Evolutionary conservation across 495 filamentous ascomycete species (phyloP).

Genomic region (Hypoxylon rickii): DNA sequence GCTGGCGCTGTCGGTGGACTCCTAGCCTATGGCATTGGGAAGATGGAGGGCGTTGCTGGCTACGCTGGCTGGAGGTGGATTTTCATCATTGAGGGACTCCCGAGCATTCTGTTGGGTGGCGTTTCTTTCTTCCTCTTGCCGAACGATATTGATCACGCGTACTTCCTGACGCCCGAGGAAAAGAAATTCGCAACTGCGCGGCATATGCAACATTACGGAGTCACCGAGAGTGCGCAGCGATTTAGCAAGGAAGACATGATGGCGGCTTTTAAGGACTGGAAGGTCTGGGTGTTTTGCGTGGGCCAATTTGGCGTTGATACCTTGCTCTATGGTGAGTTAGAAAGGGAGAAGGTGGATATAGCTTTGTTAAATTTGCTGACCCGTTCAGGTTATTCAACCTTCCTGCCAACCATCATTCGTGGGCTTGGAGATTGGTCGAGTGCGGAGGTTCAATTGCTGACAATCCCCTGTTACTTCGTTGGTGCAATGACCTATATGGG

Average conservation of each 20-base stretch:
- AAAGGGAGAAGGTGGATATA: not conserved
- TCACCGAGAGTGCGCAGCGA: slow-evolving; percentile 63
- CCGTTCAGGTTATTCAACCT: slow-evolving; percentile 64
- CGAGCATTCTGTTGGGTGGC: slow-evolving; percentile 66
- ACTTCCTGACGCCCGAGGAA: slow-evolving; percentile 66
- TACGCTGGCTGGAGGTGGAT: slow-evolving; percentile 68
- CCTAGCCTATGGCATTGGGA: slow-evolving; percentile 73
- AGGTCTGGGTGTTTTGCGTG: slow-evolving; percentile 66
- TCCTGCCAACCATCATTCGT: slow-evolving; percentile 78
- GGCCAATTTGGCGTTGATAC: slow-evolving; percentile 72
- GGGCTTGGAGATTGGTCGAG: slow-evolving; percentile 65
- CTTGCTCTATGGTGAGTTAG: slow-evolving; percentile 66
- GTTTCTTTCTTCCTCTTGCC: slow-evolving; percentile 65
- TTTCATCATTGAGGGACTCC: slow-evolving; percentile 74
- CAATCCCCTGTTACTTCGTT: slow-evolving; percentile 74
- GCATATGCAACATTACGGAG: slow-evolving; percentile 57
- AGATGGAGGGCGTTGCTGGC: slow-evolving; percentile 69
- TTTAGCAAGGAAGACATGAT: slow-evolving; percentile 59
- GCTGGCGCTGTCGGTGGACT: slow-evolving; percentile 78
- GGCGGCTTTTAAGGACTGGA: slow-evolving; percentile 63
- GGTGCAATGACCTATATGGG: slow-evolving; percentile 69
- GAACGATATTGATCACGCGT: slow-evolving; percentile 65
- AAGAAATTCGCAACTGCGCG: slow-evolving; percentile 52
- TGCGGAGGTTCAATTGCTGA: slow-evolving; percentile 72
- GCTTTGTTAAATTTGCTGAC: not conserved